Evolutionary conservation across 2,329 filamentous ascomycete species (phyloP).

Genomic region (Fusarium aywerte): DNA sequence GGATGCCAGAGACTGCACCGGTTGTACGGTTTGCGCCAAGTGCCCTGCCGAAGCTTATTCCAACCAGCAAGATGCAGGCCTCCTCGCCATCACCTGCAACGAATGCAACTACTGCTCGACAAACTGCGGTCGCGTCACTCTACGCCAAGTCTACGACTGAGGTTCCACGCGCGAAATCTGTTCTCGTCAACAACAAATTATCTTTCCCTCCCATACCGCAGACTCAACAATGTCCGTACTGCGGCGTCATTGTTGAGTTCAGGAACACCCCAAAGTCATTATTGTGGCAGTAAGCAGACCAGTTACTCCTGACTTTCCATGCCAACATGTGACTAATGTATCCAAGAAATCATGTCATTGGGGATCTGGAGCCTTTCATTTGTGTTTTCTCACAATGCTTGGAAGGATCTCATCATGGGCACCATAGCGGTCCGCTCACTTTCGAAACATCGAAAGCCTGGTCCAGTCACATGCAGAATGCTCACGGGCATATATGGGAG

Average conservation of each 20-base stretch:
- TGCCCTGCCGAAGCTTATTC: accelerated
- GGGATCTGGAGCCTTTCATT: not conserved
- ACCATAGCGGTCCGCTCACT: not conserved
- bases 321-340: not conserved
- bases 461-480: not conserved
- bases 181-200: not conserved
- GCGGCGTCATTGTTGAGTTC: not conserved
- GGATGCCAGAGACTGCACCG: too few species aligned
- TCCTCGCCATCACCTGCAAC: not conserved
- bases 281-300: not conserved
- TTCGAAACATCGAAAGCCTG: conserved; percentile 4
- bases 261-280: not conserved
- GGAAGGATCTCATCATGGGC: not conserved
- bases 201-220: not conserved
- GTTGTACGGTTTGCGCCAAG: not conserved
- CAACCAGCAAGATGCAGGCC: not conserved
- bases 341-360: not conserved
- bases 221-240: not conserved
- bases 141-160: not conserved
- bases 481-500: not conserved
- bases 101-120: not conserved
- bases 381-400: not conserved
- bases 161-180: not conserved
- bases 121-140: not conserved
- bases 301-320: not conserved